These are phyloP conservation scores for Rosa rugosa DNA, from an alignment of 306 rosid species.

Conservation along the genomic window DNA sequence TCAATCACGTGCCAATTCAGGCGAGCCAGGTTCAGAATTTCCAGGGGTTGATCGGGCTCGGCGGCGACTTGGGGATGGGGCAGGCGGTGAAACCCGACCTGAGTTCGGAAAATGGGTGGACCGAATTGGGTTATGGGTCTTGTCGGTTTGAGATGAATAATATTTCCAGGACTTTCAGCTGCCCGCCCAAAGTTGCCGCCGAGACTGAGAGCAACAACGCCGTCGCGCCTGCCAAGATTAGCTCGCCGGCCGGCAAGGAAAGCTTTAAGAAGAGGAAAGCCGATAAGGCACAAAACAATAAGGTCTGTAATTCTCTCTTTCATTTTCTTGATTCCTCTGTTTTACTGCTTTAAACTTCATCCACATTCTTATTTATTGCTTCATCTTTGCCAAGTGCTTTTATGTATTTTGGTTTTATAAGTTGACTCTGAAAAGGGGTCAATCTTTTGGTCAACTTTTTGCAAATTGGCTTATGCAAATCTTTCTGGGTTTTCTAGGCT, in stretches of 20 bases:
- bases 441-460: not conserved
- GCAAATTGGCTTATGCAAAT: not conserved
- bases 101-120: constrained; percentile 47
- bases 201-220: constrained; percentile 27
- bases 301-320: constrained; percentile 32
- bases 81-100: constrained; percentile 60
- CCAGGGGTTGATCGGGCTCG: constrained; percentile 24
- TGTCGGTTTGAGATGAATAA: constrained; percentile 22
- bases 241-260: constrained; percentile 40
- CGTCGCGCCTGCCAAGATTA: constrained; percentile 30
- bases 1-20: constrained; percentile 22
- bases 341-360: not conserved
- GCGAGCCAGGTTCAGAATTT: constrained; percentile 24
- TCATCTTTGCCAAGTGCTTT: not conserved
- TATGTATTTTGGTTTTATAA: not conserved
- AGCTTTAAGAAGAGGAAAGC: constrained; percentile 65
- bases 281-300: constrained; percentile 41
- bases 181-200: constrained; percentile 39
- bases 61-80: constrained; percentile 28
- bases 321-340: not conserved
- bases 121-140: constrained; percentile 28
- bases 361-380: not conserved
- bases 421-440: no score
- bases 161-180: constrained; percentile 57
- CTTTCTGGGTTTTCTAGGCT: constrained; percentile 33